Percentiles rank a stretch among this genome's conserved stretches.
Conservation (phyloP, 2,329 filamentous ascomycete genomes). For the Clonostachys sp. region DNA sequence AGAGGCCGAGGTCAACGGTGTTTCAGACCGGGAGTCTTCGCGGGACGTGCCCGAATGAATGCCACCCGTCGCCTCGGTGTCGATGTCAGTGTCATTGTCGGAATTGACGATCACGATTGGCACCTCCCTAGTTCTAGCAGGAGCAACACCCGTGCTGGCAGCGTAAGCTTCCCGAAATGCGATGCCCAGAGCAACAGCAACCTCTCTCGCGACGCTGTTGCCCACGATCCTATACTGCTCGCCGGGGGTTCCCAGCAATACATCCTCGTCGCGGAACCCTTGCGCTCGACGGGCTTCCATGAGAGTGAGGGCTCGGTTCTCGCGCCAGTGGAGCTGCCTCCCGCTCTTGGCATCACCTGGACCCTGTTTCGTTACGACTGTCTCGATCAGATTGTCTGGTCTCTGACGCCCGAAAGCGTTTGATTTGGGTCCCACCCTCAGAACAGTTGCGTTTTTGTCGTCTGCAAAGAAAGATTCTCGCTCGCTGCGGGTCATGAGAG, state of each 20-base stretch:
- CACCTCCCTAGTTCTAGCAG: too few species aligned
- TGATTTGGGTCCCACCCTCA: constrained; percentile 33
- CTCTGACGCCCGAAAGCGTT: constrained; percentile 48
- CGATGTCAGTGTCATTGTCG: too few species aligned
- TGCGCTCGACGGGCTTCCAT: constrained; percentile 67
- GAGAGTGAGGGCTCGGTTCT: constrained; percentile 57
- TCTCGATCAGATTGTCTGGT: constrained; percentile 51
- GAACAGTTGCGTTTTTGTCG: constrained; percentile 22
- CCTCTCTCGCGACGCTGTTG: constrained; percentile 69
- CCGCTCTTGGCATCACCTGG: constrained; percentile 53
- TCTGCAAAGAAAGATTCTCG: constrained; percentile 29
- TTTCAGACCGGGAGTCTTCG: background rate
- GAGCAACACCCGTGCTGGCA: background rate
- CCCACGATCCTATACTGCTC: constrained; percentile 66
- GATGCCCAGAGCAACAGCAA: constrained; percentile 63
- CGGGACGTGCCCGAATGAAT: too few species aligned
- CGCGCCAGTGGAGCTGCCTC: constrained; percentile 57
- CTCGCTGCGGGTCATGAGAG: constrained; percentile 30
- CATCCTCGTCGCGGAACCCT: constrained; percentile 65
- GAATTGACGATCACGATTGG: too few species aligned
- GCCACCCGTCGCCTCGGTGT: too few species aligned
- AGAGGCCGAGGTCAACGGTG: too few species aligned
- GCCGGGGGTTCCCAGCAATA: constrained; percentile 52
- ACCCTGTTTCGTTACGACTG: constrained; percentile 51
- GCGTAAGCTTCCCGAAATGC: constrained; percentile 51